These are phyloP conservation scores for Scalesia atractyloides DNA, from an alignment of 129 eudicot species.

Conservation along the genomic window DNA sequence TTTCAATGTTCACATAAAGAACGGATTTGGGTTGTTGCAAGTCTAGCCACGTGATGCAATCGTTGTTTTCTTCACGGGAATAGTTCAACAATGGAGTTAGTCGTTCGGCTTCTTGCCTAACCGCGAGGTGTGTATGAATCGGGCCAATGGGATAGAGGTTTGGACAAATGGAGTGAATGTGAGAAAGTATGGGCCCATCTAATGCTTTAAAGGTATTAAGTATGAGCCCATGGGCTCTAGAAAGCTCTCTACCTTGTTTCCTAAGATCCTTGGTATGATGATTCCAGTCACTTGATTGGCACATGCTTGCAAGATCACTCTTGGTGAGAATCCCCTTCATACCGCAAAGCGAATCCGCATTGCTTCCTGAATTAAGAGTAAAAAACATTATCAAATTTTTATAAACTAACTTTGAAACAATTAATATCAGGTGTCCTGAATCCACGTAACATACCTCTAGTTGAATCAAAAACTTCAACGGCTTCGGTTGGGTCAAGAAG, in stretches of 20 bases:
- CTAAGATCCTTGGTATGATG: constrained; percentile 17
- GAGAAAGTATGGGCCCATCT: constrained; percentile 41
- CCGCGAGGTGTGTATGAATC: constrained; percentile 38
- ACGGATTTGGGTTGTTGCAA: constrained; percentile 44
- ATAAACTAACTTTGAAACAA: neutral
- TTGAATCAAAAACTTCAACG: constrained; percentile 1
- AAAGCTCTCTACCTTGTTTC: constrained; percentile 22
- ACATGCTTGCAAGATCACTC: constrained; percentile 43
- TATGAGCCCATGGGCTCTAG: constrained; percentile 41
- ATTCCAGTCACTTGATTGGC: constrained; percentile 15
- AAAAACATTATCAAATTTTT: neutral
- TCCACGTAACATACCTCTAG: neutral
- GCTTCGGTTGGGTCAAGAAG: neutral
- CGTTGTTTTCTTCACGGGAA: constrained; percentile 35
- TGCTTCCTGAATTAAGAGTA: neutral
- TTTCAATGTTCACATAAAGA: constrained; percentile 38
- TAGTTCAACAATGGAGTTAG: constrained; percentile 18
- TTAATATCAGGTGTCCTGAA: neutral
- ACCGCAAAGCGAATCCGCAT: neutral
- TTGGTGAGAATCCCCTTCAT: constrained; percentile 35
- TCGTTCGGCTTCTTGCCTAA: constrained; percentile 19
- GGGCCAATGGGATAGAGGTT: constrained; percentile 51
- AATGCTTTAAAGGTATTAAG: constrained; percentile 53
- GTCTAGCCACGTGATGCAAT: constrained; percentile 41
- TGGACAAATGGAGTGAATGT: constrained; percentile 22